Percentiles rank a stretch among this genome's conserved stretches.
Conservation (phyloP, 768 basidiomycete genomes). For the Hemileccinum impolitum region DNA sequence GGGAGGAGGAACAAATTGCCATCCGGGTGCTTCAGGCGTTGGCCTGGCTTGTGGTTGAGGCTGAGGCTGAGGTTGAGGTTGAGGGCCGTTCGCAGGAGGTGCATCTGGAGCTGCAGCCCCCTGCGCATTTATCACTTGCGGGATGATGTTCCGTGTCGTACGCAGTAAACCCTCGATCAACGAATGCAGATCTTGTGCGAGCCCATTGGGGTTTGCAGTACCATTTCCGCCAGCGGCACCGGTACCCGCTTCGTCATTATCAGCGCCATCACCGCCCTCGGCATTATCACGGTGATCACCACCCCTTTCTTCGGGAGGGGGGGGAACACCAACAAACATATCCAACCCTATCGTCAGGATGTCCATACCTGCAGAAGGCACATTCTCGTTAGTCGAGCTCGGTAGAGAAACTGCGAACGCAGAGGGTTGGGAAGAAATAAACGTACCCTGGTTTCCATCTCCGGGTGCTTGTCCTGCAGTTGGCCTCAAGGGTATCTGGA, state of each 20-base stretch:
- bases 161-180: conserved; percentile 26
- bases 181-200: conserved; percentile 24
- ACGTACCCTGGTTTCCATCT: conserved; percentile 19
- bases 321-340: conserved; percentile 31
- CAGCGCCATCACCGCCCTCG: conserved; percentile 1
- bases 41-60: conserved; percentile 11
- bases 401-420: conserved; percentile 12
- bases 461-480: conserved; percentile 6
- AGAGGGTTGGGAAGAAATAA: not conserved
- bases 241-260: not conserved
- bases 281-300: conserved; percentile 10
- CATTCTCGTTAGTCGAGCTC: conserved; percentile 18
- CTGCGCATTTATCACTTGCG: conserved; percentile 19
- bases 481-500: conserved; percentile 24
- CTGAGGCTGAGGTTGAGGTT: conserved; percentile 4
- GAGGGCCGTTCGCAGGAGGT: not conserved
- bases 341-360: conserved; percentile 41
- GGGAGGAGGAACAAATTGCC: conserved; percentile 3
- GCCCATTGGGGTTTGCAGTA: conserved; percentile 14
- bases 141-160: conserved; percentile 25
- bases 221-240: conserved; percentile 18
- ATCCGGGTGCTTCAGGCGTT: conserved; percentile 2
- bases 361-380: conserved; percentile 17
- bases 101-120: not conserved
- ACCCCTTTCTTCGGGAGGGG: conserved; percentile 7